Base-by-base conservation (phyloP, 768 basidiomycete species). In the Pleurotus salmoneostramineus region DNA sequence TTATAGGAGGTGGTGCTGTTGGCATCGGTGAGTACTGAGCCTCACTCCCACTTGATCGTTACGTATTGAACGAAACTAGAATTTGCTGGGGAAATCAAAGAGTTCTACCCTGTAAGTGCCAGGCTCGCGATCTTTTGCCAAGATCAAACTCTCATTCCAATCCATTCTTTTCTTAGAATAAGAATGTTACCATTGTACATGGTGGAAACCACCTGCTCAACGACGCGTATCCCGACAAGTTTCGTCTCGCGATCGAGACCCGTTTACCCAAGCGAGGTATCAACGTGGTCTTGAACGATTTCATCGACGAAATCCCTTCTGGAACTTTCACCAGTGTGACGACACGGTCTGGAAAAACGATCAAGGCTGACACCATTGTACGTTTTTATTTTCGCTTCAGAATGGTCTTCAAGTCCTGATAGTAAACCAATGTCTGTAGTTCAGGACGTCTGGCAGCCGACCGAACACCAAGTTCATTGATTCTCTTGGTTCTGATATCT, bases 121-220 rank as follows among this genome's bases (percentile, higher is more conserved):
- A 27, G 21, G 21, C 21, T 27, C 3, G 21, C 3, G 21, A 3
- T 27, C 21, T 27, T 27, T 27, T 27, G 21, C 21, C 1, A 27
- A 27, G 21, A 27, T 27, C 21, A 3, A 12, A 31, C 7, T 2
- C 27, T 35, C 35, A 34, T 12, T 10, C 31, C 43, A 27, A 36
- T 8, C 17, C 14, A 6, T 43, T 14, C 37, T 33, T 8, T 35
- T 7, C 51, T 12, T 37, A 78, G 77, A 61, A 65, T 17, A 85
- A 80, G 60, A 66, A 71, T 35, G 76, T 89, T 12, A 86, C 85
- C 14, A 76, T 90, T 47, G 79, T 90, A 7, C 88, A 89, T 8
- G 73, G 76, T 31, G 71, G 77, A n/a, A 51, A 61, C 1, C 67
- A 76, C n/a, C 77, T 88, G 36, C 72, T 89, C 58, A 87, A 86